Evolutionary conservation across 2,329 filamentous ascomycete genomes (phyloP), one percentile per base, ranked within the genome.

Genomic region (Microcyclospora pomicola): DNA sequence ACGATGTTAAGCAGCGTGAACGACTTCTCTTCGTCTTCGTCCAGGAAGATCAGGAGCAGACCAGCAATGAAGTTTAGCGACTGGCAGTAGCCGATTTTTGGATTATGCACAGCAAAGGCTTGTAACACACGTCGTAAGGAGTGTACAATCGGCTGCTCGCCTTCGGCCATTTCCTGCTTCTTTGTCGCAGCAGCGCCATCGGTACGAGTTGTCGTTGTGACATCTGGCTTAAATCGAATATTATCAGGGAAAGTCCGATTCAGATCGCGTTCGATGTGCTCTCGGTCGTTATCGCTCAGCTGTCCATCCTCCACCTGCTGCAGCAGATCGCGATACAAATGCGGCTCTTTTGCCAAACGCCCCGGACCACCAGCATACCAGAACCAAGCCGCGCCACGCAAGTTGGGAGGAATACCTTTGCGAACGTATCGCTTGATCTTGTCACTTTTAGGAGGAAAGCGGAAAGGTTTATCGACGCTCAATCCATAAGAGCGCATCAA

Each of bases 241-340:
- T 96, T 95, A 63, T 96, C 88, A 0, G 88, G 88, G 53, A 95
- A 96, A 0, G 88, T 95, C 31, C 88, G 77, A 61, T 95, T 83
- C 15, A 96, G 67, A 59, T 96, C 88, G 34, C 88, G 78, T 63
- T 96, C 88, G 51, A 96, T 94, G 35, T 87, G 81, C 53, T 96
- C 88, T 32, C 80, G 71, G 50, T 95, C 85, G 36, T 83, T 74
- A 47, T 78, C 72, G 49, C 65, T 75, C n/a, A 79, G 65, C 28
- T 46, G 44, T 12, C 67, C 72, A 0, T 73, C 67, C 52, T 81
- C 79, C 27, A 82, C 75, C 43, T 73, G 68, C 39, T 71, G 65
- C 27, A 91, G 66, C 30, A 92, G 65, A 37, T 76, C 69, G 37
- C 77, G 72, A 56, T 95, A 96, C 12, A 88, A 65, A 1, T 83